Conservation (phyloP, 345 rosid genomes). For the Anacardium occidentale region DNA sequence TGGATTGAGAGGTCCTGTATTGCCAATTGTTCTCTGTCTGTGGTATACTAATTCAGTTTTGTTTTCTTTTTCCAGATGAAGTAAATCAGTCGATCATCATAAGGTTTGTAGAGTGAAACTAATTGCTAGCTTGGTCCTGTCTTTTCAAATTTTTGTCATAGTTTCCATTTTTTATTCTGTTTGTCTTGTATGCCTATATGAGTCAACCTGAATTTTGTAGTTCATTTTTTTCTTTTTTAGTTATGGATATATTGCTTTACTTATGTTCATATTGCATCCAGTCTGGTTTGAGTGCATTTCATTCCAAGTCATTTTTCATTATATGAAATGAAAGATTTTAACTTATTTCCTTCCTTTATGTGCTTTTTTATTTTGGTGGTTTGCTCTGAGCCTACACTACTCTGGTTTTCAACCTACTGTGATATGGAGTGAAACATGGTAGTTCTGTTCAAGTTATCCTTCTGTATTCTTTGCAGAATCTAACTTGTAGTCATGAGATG, state of each 20-base stretch:
- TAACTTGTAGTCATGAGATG: background rate
- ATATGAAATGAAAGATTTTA: background rate
- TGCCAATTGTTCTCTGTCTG: too few species aligned
- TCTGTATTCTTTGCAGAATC: background rate
- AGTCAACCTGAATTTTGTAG: background rate
- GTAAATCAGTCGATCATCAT: slow-evolving; percentile 97
- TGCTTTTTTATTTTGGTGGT: background rate
- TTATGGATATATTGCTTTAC: background rate
- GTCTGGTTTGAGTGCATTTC: background rate
- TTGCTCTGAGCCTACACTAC: background rate
- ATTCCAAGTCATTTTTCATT: background rate
- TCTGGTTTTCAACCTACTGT: background rate
- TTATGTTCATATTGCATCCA: background rate
- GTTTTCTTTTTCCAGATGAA: slow-evolving; percentile 61
- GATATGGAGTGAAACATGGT: background rate
- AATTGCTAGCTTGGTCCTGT: slow-evolving; percentile 1
- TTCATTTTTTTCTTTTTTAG: background rate
- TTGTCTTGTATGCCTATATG: background rate
- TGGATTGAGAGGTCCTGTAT: slow-evolving; percentile 5
- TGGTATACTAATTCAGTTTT: too few species aligned
- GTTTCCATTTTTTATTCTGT: slow-evolving; percentile 1
- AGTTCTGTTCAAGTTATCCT: background rate
- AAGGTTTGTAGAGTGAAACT: slow-evolving; percentile 56
- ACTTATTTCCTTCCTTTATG: background rate
- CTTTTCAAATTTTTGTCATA: background rate